A percentile compares a stretch with the other conserved stretches of the same genome.
phyloP scores from a whole-genome alignment of 1,284 basidiomycete species.

The Xerocomus cyaneibrunnescens region DNA sequence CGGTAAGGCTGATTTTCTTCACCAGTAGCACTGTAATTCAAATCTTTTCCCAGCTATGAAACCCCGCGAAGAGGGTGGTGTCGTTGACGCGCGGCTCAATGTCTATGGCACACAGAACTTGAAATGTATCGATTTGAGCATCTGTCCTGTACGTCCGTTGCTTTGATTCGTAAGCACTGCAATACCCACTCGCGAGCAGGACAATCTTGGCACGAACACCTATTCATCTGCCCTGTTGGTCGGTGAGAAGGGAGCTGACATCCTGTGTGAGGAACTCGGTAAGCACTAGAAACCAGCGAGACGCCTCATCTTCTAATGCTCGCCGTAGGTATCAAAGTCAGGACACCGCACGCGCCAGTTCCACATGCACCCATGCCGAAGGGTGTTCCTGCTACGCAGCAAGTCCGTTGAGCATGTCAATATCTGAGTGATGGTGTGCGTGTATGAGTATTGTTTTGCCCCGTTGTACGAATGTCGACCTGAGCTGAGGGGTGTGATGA shows the following conservation, averaged over 20 bases:
- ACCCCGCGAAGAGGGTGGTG: conserved; percentile 73
- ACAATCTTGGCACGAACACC: conserved; percentile 71
- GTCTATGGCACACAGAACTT: conserved; percentile 66
- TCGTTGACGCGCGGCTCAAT: conserved; percentile 68
- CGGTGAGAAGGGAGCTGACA: conserved; percentile 65
- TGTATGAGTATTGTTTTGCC: no score
- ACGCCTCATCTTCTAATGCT: background rate
- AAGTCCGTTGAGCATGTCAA: conserved; percentile 19
- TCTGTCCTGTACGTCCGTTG: conserved; percentile 54
- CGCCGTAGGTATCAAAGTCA: conserved; percentile 55
- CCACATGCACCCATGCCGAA: conserved; percentile 65
- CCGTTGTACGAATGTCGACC: no score
- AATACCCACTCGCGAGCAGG: conserved; percentile 36
- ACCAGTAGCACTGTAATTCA: background rate
- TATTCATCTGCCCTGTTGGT: conserved; percentile 68
- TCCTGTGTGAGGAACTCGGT: conserved; percentile 67
- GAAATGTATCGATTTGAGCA: conserved; percentile 65
- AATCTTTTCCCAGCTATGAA: conserved; percentile 53
- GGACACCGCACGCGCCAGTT: conserved; percentile 62
- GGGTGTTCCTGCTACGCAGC: conserved; percentile 55
- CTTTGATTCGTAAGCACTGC: background rate
- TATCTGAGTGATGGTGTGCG: background rate
- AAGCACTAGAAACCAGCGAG: conserved; percentile 15
- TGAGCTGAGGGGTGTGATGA: no score
- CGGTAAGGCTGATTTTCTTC: conserved; percentile 24